Conservation (phyloP, 2,329 filamentous ascomycete species). For the Cladophialophora chaetospira region DNA sequence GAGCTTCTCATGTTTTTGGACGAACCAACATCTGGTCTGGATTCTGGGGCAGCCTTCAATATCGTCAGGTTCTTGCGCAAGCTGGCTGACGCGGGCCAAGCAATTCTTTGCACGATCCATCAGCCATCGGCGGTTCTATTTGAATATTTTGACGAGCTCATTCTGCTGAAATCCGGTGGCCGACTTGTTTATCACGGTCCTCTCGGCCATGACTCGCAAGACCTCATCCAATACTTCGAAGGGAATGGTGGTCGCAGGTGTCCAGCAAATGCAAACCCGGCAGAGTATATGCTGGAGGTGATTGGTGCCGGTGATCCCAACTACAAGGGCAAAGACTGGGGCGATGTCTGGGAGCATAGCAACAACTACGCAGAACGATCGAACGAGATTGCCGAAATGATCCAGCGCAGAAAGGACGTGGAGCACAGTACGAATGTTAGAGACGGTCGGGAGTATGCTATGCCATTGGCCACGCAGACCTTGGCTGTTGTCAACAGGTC, state of each 20-base stretch:
- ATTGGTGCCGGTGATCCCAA: slow-evolving; percentile 66
- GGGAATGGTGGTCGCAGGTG: slow-evolving; percentile 62
- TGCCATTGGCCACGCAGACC: slow-evolving; percentile 59
- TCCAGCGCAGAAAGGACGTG: slow-evolving; percentile 48
- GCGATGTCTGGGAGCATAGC: slow-evolving; percentile 60
- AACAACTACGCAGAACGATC: slow-evolving; percentile 50
- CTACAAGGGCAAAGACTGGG: slow-evolving; percentile 64
- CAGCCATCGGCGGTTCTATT: slow-evolving; percentile 86
- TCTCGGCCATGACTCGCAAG: slow-evolving; percentile 71
- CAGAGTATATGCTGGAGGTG: slow-evolving; percentile 51
- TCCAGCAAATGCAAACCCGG: slow-evolving; percentile 55
- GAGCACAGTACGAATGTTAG: slow-evolving; percentile 44
- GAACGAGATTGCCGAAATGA: slow-evolving; percentile 57
- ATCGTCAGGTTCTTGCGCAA: slow-evolving; percentile 64
- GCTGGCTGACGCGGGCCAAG: slow-evolving; percentile 72
- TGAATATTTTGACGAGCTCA: slow-evolving; percentile 80
- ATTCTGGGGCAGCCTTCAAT: slow-evolving; percentile 67
- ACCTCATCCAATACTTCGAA: slow-evolving; percentile 64
- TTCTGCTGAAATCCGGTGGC: slow-evolving; percentile 77
- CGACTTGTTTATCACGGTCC: slow-evolving; percentile 86
- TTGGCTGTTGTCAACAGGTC: slow-evolving; percentile 57
- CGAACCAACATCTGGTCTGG: slow-evolving; percentile 67
- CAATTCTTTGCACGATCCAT: slow-evolving; percentile 87
- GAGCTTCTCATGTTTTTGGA: slow-evolving; percentile 64
- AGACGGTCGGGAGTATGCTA: slow-evolving; percentile 64